Base-by-base conservation (phyloP, 2,329 filamentous ascomycete genomes). In the Ceratocystis destructans region DNA sequence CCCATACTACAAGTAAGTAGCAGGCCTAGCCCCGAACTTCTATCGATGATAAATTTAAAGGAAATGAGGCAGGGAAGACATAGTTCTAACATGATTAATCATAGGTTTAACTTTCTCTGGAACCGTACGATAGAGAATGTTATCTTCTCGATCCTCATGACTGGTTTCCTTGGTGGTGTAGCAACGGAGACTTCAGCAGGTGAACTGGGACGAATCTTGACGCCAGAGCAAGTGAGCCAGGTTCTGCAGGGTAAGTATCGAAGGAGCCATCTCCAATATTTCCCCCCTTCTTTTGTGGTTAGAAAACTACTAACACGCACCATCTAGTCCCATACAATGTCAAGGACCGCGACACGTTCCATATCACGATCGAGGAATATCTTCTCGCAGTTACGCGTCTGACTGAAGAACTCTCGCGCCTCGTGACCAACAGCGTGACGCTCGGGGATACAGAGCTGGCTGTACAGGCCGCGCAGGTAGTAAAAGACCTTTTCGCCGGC, bases 331-430 rank as follows among this genome's bases (percentile, higher is more conserved):
- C 91, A 12, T 87, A 94, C 69, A 96, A 96, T 74, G 82, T 96
- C 72, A 96, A 96, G 76, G 88, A 93, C 72, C 80, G 83, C 69
- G 93, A 97, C 74, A 84, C 86, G 63, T 99, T 99, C 81, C 94
- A 99, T 75, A 81, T 99, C 72, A 95, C 91, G 55, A 93, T 97
- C 72, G 94, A 99, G 77, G 94, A 99, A 77, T 99, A 99, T 76
- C 86, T 99, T 28, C 86, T 95, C 68, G 87, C 90, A 15, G 81
- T 97, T 68, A 93, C 94, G 67, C 85, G 87, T 68, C 83, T 97
- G 68, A 89, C 94, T 48, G 91, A 96, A 73, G 94, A 99, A 77
- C 83, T 99, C 72, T 83, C 89, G 68, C 90, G 93, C 53, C 84
- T 99, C 67, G 91, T 94, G 44, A 90, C 94, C 76, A 99, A 99